Conservation (phyloP, 148 eudicot species). For the Bassia scoparia region DNA sequence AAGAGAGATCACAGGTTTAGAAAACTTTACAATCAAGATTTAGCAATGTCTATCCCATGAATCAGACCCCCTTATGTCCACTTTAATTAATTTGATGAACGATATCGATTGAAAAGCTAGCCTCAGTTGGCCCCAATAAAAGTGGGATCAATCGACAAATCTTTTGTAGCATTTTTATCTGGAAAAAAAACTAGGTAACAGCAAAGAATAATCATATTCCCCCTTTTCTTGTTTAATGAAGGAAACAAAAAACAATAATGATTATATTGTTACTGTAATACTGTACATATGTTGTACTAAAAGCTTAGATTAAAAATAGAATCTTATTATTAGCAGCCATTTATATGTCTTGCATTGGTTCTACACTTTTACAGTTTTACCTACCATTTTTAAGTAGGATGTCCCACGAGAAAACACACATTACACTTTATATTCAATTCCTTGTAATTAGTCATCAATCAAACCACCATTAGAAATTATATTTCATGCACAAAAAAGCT, state of each 20-base stretch:
- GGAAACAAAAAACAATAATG: too few species aligned
- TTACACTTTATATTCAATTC: neutral
- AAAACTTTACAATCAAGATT: neutral
- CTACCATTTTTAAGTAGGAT: conserved; percentile 14
- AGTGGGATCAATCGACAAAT: too few species aligned
- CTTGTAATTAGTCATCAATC: neutral
- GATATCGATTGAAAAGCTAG: conserved; percentile 8
- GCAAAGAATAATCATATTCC: neutral
- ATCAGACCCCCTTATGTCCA: conserved; percentile 13
- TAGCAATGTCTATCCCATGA: neutral
- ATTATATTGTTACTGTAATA: too few species aligned
- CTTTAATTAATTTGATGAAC: neutral
- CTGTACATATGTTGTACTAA: neutral
- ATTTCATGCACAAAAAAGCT: neutral
- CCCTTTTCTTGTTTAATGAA: neutral
- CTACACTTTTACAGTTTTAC: neutral
- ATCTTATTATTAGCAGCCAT: neutral
- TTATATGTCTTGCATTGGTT: neutral
- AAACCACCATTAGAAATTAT: neutral
- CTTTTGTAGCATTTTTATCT: neutral
- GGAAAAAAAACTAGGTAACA: neutral
- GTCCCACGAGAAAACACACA: neutral
- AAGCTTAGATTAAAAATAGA: neutral
- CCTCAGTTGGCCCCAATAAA: neutral
- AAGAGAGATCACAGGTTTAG: neutral